phyloP scores from a whole-genome alignment of 2,329 filamentous ascomycete species.

The Neonectria sp. region DNA sequence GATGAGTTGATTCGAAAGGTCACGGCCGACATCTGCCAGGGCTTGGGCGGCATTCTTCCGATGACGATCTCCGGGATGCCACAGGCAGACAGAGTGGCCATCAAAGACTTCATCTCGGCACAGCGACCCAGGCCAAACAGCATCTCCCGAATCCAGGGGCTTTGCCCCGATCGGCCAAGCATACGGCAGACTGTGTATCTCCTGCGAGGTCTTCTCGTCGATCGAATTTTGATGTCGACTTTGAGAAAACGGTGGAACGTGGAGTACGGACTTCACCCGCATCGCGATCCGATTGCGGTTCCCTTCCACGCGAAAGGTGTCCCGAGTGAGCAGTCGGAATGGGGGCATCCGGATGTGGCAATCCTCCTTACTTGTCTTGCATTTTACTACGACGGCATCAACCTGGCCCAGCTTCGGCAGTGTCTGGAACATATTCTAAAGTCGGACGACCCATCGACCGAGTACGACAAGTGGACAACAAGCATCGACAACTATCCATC shows the following conservation, averaged over 20 bases:
- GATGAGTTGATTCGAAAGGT: conserved; percentile 55
- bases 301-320: conserved; percentile 60
- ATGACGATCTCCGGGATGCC: conserved; percentile 37
- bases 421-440: conserved; percentile 66
- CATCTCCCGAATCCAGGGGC: conserved; percentile 29
- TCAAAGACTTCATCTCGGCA: conserved; percentile 44
- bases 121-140: conserved; percentile 25
- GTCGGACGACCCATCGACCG: conserved; percentile 68
- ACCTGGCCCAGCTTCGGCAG: conserved; percentile 63
- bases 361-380: conserved; percentile 77
- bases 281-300: conserved; percentile 74
- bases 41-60: conserved; percentile 41
- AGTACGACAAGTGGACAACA: conserved; percentile 69
- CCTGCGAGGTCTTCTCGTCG: conserved; percentile 74
- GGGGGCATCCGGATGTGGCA: conserved; percentile 77
- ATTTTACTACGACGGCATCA: conserved; percentile 77
- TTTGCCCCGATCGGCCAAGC: conserved; percentile 43
- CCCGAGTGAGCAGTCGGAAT: conserved; percentile 76
- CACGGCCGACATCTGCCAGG: conserved; percentile 41
- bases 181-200: conserved; percentile 61
- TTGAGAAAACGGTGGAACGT: conserved; percentile 79
- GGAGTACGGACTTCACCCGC: conserved; percentile 72
- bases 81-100: conserved; percentile 41
- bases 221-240: conserved; percentile 71
- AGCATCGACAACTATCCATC: conserved; percentile 62